These are phyloP conservation scores for Dendrostoma leiphaemia DNA, from an alignment of 2,329 filamentous ascomycete species.

Conservation along the genomic window DNA sequence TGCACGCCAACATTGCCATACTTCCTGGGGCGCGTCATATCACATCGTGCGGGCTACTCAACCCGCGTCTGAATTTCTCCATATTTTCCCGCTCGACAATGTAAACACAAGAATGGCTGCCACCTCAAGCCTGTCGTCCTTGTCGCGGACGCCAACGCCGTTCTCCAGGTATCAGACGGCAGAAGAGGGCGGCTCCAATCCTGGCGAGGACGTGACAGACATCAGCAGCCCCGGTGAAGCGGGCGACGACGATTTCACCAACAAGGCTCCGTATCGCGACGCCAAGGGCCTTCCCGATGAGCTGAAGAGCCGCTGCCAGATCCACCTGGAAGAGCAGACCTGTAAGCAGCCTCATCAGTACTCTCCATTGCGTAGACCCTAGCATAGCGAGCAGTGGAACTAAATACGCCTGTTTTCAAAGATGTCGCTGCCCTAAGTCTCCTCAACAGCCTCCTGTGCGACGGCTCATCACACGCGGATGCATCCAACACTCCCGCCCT, in stretches of 20 bases:
- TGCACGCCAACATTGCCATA: not conserved
- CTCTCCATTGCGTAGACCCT: not conserved
- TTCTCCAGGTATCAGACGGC: conserved; percentile 12
- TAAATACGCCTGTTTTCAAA: conserved; percentile 23
- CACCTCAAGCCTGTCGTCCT: conserved; percentile 26
- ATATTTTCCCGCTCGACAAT: not conserved
- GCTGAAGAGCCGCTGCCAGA: conserved; percentile 63
- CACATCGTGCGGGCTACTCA: not conserved
- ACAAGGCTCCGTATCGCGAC: conserved; percentile 44
- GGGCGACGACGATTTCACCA: not conserved
- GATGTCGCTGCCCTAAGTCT: conserved; percentile 61
- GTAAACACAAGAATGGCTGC: conserved; percentile 23
- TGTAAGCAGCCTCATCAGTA: conserved; percentile 22
- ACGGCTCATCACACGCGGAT: conserved; percentile 39
- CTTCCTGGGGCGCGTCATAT: not conserved
- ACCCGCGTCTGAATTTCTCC: not conserved
- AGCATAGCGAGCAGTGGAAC: not conserved
- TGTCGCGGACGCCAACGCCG: conserved; percentile 23
- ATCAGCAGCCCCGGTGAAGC: conserved; percentile 22
- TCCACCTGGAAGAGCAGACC: conserved; percentile 74
- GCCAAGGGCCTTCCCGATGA: conserved; percentile 58
- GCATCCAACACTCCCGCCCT: conserved; percentile 44
- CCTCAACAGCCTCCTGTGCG: conserved; percentile 60
- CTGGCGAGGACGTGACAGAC: conserved; percentile 8
- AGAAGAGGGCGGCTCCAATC: conserved; percentile 4